Evolutionary conservation across 2,329 filamentous ascomycete genomes (phyloP).

Genomic region (Bertia moriformis): DNA sequence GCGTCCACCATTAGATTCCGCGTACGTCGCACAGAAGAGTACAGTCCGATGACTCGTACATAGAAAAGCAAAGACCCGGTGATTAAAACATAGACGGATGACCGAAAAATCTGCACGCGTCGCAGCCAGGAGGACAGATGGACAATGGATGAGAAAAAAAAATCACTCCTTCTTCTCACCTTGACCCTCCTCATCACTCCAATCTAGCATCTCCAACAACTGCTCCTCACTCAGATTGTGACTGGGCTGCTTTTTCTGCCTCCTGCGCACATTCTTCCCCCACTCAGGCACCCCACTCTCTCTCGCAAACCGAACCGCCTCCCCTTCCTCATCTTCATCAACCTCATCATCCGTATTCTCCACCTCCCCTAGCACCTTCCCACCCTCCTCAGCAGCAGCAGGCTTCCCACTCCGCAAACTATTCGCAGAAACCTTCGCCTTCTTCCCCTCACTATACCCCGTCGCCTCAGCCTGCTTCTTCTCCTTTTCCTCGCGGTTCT

Average conservation of each 20-base stretch:
- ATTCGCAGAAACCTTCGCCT: constrained; percentile 1
- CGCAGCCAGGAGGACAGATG: too few species aligned
- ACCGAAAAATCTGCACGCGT: too few species aligned
- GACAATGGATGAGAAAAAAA: too few species aligned
- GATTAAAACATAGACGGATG: too few species aligned
- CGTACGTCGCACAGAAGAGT: too few species aligned
- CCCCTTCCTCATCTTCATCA: not conserved
- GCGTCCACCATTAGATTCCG: too few species aligned
- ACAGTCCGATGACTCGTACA: too few species aligned
- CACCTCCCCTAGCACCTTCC: not conserved
- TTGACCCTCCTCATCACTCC: not conserved
- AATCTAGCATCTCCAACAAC: not conserved
- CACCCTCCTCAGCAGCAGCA: not conserved
- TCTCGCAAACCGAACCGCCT: not conserved
- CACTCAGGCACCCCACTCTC: not conserved
- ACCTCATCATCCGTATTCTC: not conserved
- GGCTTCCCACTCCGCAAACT: not conserved
- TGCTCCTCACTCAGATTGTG: not conserved
- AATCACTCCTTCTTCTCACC: not conserved
- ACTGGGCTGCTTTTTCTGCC: not conserved
- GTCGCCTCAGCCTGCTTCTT: not conserved
- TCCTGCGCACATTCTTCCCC: not conserved
- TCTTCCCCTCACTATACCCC: not conserved
- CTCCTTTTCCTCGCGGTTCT: not conserved
- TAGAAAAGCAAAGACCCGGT: too few species aligned